These are phyloP conservation scores for Raphanus hybrid DNA, from an alignment of 441 rosid genomes.

Conservation along the genomic window DNA sequence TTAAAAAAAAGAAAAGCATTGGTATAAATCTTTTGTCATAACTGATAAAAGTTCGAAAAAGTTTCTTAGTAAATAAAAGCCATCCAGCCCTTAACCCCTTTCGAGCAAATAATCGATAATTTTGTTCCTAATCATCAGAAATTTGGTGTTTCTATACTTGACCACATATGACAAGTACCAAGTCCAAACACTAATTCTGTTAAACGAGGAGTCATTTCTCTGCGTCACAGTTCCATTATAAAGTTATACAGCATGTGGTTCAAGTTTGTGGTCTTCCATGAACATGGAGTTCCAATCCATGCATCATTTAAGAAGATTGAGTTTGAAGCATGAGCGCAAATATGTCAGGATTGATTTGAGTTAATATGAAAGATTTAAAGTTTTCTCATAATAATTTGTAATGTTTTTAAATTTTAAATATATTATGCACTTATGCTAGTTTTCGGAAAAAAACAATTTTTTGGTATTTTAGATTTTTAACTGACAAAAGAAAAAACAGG, in stretches of 20 bases:
- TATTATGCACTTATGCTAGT: background rate
- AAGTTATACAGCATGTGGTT: background rate
- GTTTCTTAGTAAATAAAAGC: background rate
- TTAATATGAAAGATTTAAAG: background rate
- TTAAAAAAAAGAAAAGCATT: background rate
- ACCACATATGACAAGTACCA: background rate
- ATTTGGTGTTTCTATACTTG: background rate
- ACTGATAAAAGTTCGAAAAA: background rate
- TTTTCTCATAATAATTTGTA: background rate
- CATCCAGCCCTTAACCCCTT: background rate
- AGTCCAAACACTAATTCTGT: slow-evolving; percentile 3
- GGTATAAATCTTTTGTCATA: background rate
- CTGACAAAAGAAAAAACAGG: background rate
- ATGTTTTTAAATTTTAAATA: background rate
- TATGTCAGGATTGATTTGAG: background rate
- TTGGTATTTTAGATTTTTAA: background rate
- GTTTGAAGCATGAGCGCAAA: background rate
- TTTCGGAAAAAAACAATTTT: background rate
- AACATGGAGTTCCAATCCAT: background rate
- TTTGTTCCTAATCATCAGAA: background rate
- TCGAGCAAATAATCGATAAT: background rate
- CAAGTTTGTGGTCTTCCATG: background rate
- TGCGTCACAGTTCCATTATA: background rate
- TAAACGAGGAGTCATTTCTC: background rate
- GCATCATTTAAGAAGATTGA: background rate